Conservation (phyloP, 2,329 filamentous ascomycete species). For the Tothia fuscella region DNA sequence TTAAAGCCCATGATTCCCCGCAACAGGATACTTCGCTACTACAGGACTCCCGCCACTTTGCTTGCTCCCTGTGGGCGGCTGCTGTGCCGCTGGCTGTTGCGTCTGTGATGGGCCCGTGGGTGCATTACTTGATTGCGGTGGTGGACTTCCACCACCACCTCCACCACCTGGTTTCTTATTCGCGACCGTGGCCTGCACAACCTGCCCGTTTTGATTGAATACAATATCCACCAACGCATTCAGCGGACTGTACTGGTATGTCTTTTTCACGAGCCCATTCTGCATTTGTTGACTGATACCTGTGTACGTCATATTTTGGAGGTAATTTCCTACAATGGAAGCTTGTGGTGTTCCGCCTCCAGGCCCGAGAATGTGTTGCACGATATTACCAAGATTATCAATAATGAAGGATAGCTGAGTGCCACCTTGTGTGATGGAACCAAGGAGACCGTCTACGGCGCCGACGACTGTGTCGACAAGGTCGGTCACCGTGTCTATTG, state of each 20-base stretch:
- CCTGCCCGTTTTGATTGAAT: conserved; percentile 42
- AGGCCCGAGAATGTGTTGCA: conserved; percentile 43
- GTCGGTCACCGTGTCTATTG: conserved; percentile 42
- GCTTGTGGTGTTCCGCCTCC: conserved; percentile 33
- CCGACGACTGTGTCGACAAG: conserved; percentile 43
- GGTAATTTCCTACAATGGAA: conserved; percentile 46
- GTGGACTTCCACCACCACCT: background rate
- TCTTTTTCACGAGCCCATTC: conserved; percentile 35
- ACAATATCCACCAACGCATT: conserved; percentile 43
- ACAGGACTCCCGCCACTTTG: no score
- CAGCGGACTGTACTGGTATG: conserved; percentile 38
- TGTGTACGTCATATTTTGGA: conserved; percentile 47
- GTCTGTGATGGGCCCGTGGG: background rate
- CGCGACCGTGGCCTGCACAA: conserved; percentile 37
- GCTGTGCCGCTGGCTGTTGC: background rate
- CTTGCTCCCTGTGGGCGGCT: no score
- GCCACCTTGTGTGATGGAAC: conserved; percentile 45
- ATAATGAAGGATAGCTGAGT: conserved; percentile 44
- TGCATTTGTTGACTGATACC: conserved; percentile 23
- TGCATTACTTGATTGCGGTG: background rate
- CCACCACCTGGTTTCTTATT: background rate
- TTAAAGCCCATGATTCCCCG: no score
- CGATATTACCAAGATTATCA: conserved; percentile 52
- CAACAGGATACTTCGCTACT: no score
- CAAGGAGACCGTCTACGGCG: conserved; percentile 46